Evolutionary conservation across 177 flowering plant species (phyloP).

Genomic region (Vitis hybrid): DNA sequence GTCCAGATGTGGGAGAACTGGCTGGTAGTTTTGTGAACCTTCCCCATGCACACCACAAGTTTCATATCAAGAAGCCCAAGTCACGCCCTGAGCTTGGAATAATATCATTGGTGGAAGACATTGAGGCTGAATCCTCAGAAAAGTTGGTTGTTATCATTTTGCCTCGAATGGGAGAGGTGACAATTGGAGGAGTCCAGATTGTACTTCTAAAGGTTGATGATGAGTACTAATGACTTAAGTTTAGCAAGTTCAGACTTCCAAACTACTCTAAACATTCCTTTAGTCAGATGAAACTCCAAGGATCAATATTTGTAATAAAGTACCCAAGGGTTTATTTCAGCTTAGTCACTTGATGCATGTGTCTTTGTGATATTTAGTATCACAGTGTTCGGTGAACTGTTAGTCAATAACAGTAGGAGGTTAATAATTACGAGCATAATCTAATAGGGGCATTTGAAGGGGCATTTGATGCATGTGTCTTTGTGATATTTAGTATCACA

Average conservation of each 20-base stretch:
- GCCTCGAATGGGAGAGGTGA: constrained; percentile 12
- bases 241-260: not conserved
- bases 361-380: not conserved
- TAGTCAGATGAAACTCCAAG: not conserved
- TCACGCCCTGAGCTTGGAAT: constrained; percentile 12
- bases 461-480: no score
- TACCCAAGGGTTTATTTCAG: not conserved
- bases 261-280: not conserved
- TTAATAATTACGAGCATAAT: no score
- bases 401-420: not conserved
- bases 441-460: no score
- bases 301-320: not conserved
- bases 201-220: not conserved
- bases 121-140: constrained; percentile 14
- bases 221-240: not conserved
- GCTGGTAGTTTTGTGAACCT: constrained; percentile 13
- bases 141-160: constrained; percentile 20
- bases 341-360: not conserved
- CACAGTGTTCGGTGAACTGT: not conserved
- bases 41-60: constrained; percentile 5
- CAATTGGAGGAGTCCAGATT: constrained; percentile 8
- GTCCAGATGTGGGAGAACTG: constrained; percentile 6
- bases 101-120: constrained; percentile 16
- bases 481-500: not conserved
- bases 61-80: not conserved